Conservation (phyloP, 495 filamentous ascomycete species). For the Aspergillus ostianus region DNA sequence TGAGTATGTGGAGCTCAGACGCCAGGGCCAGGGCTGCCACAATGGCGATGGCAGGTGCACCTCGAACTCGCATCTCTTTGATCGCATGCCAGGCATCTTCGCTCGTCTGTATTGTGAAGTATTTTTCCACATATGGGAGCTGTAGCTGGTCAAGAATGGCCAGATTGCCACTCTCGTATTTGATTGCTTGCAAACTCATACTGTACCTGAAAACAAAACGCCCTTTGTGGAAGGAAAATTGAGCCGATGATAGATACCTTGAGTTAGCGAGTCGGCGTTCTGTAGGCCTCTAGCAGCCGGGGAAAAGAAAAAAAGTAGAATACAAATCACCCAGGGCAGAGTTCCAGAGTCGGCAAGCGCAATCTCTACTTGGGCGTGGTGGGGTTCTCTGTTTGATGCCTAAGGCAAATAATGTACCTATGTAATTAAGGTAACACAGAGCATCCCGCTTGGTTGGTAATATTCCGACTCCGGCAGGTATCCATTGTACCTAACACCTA, state of each 20-base stretch:
- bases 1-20: conserved; percentile 45
- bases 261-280: no score
- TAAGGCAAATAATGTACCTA: no score
- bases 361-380: no score
- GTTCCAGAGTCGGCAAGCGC: no score
- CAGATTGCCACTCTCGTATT: conserved; percentile 73
- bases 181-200: conserved; percentile 82
- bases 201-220: not conserved
- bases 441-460: no score
- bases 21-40: conserved; percentile 87
- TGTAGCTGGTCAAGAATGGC: conserved; percentile 86
- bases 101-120: conserved; percentile 67
- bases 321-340: no score
- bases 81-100: conserved; percentile 92
- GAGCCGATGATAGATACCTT: not conserved
- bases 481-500: no score
- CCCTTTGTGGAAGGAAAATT: not conserved
- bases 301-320: not conserved
- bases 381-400: no score
- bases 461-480: no score
- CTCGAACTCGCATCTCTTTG: conserved; percentile 88
- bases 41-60: conserved; percentile 95
- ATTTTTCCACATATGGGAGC: conserved; percentile 82
- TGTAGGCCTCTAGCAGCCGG: no score
- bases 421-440: no score